Conservation (phyloP, 2,329 filamentous ascomycete genomes). For the Claviceps digitariae region DNA sequence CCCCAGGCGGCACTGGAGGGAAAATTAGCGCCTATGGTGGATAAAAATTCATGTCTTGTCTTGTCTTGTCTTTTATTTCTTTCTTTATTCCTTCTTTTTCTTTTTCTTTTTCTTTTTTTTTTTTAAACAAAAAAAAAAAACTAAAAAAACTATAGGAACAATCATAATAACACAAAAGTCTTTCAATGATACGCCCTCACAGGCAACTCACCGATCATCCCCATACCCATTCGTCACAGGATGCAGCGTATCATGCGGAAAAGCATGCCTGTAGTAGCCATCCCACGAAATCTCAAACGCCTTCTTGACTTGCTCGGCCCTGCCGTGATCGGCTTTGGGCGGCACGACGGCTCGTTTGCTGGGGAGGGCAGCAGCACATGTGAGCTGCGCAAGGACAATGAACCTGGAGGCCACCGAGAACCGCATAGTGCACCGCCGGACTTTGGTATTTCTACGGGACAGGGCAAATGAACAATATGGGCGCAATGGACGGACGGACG, state of each 20-base stretch:
- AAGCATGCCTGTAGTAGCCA: slow-evolving; percentile 61
- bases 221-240: slow-evolving; percentile 51
- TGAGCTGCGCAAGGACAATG: slow-evolving; percentile 6
- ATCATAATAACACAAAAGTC: too few species aligned
- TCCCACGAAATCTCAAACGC: slow-evolving; percentile 60
- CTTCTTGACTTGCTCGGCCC: slow-evolving; percentile 49
- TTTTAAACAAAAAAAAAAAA: too few species aligned
- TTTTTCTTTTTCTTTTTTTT: too few species aligned
- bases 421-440: slow-evolving; percentile 4
- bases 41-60: too few species aligned
- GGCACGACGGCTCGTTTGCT: slow-evolving; percentile 1
- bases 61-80: too few species aligned
- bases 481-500: too few species aligned
- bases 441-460: too few species aligned
- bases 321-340: slow-evolving; percentile 20
- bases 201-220: slow-evolving; percentile 50
- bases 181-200: not conserved
- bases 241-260: slow-evolving; percentile 61
- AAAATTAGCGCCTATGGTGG: too few species aligned
- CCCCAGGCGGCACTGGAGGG: slow-evolving; percentile 64
- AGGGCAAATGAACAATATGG: too few species aligned
- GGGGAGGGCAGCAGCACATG: slow-evolving; percentile 3
- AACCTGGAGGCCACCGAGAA: not conserved
- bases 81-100: too few species aligned
- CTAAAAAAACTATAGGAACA: too few species aligned